Evolutionary conservation across 1,284 basidiomycete genomes (phyloP).

Genomic region (Cronartium quercuum): DNA sequence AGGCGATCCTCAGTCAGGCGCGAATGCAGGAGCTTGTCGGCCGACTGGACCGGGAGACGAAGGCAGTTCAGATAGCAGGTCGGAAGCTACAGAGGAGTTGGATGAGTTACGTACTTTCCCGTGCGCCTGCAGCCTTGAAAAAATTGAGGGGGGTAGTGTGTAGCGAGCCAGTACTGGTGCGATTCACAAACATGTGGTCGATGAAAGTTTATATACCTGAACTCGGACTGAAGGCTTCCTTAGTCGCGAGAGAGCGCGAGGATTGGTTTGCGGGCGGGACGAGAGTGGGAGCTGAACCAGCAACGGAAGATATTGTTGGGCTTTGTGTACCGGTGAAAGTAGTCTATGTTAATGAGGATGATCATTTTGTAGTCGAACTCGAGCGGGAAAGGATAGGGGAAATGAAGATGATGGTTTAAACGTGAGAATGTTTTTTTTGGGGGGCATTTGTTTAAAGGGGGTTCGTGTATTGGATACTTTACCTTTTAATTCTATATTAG

Average conservation of each 20-base stretch:
- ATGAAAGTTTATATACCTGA: constrained; percentile 32
- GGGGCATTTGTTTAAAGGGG: no score
- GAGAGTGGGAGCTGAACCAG: not conserved
- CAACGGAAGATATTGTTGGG: constrained; percentile 15
- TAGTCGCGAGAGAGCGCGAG: constrained; percentile 9
- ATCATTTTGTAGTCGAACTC: constrained; percentile 31
- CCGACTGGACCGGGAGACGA: constrained; percentile 20
- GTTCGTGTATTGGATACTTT: no score
- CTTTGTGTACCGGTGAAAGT: constrained; percentile 24
- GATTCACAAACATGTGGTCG: constrained; percentile 34
- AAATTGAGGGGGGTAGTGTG: constrained; percentile 16
- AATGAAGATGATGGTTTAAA: not conserved
- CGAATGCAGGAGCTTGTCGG: constrained; percentile 19
- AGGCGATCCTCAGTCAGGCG: not conserved
- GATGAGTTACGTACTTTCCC: constrained; percentile 3
- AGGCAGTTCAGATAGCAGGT: constrained; percentile 13
- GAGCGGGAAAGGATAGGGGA: not conserved
- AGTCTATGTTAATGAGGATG: constrained; percentile 26
- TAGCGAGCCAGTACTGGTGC: constrained; percentile 13
- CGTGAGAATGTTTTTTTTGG: no score
- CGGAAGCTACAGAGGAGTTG: constrained; percentile 26
- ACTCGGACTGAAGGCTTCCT: constrained; percentile 28
- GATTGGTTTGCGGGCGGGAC: constrained; percentile 20
- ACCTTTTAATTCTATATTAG: no score
- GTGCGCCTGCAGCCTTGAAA: not conserved